Evolutionary conservation across 345 rosid species (phyloP), one percentile per base, ranked within the genome.

Genomic region (Brassica juncea): DNA sequence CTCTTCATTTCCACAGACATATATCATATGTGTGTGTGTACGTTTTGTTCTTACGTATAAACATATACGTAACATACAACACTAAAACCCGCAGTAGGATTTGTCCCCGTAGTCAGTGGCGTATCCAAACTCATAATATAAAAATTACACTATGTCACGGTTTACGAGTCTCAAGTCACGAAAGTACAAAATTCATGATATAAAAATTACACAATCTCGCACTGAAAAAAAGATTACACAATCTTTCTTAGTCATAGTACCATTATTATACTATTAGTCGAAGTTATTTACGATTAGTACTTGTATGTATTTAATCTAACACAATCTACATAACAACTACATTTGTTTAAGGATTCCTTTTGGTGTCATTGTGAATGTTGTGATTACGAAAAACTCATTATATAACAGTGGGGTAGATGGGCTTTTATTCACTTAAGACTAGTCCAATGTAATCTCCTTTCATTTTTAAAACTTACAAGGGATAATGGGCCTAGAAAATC

Each of bases 1-100:
- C 70, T 68, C 37, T 68, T 25, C 44, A 54, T 74, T 55, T 63
- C 59, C 7, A 61, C 73, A 62, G 23, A 64, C n/a, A 42, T 30
- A 42, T 30, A 37, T 64, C 62, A 27, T 66, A 12, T 65, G 19
- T 11, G 11, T 25, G 49, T 65, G 49, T 39, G 47, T 65, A 23
- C 44, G 14, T 61, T 61, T 60, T 73, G 44, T 79, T 57, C 30
- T 27, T 21, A 30, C 9, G 6, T 66, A 27, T 65, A 10, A 39
- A 39, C 9, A 39, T 39, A 39, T 16, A 55, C 9, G 42, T 63
- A 39, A 10, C 64, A 71, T 10, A 35, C 34, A 35, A 15, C 54
- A 39, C 32, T 8, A 0, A 28, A 28, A 66, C 42, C 61, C 60
- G 14, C 32, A 21, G 10, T 35, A 34, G 6, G 32, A 63, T 2